Base-by-base conservation (phyloP, 495 filamentous ascomycete genomes). In the Podospora sp. region DNA sequence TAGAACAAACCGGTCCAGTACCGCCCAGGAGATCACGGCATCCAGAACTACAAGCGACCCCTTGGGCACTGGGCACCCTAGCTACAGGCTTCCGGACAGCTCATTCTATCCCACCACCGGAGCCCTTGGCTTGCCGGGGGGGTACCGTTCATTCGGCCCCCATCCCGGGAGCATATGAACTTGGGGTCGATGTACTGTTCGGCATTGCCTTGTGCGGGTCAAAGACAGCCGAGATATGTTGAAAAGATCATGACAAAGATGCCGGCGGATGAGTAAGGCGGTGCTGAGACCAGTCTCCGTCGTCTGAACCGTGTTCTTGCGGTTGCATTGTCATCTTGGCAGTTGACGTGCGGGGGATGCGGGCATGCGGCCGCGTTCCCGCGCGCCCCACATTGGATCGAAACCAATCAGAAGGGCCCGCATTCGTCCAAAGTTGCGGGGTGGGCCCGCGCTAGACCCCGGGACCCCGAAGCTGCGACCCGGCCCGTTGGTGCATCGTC, bases 381-480 rank as follows among this genome's bases (percentile, higher is more conserved):
- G 40, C 40, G 14, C 40, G 16, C 40, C 40, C 40, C 40, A 14
- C 40, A 6, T 18, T 46, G 12, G 11, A 2, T 18, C 14, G 11
- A 2, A n/a, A 46, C 40, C 40, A 46, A 46, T 46, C 5, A 46
- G 12, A 14, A 46, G 9, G 5, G 11, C 12, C 40, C 40, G 40
- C 40, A 46, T 46, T 46, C 40, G 16, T 46, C 29, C 29, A 33
- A 33, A 33, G 4, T 33, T 33, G 29, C 29, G 29, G 40, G 40
- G 16, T 46, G 40, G 40, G 40, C 4, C 40, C 40, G 16, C 40
- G 40, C 52, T 9, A 55, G 25, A 55, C 3, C 52, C 52, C 52
- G 52, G 52, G 52, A 55, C 52, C 52, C 52, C 52, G 52, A 55
- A 55, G 25, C 52, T 26, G 14, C 52, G n/a, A 24, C 52, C 52